These are phyloP conservation scores for Candida namnaoensis DNA, from an alignment of 805 yeast species.

Conservation along the genomic window DNA sequence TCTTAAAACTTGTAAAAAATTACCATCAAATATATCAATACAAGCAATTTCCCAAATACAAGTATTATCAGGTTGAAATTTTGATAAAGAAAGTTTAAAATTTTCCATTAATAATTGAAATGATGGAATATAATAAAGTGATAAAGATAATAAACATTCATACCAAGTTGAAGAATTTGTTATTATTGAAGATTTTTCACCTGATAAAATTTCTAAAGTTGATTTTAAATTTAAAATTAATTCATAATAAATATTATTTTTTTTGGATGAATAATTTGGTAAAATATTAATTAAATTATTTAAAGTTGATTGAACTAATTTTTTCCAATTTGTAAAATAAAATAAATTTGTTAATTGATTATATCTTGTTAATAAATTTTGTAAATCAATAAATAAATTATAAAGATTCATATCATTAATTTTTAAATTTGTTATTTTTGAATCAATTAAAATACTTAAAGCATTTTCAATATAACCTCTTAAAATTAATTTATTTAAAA, in stretches of 20 bases:
- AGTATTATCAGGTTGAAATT: slow-evolving; percentile 26
- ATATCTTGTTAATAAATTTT: slow-evolving; percentile 24
- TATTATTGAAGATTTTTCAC: slow-evolving; percentile 35
- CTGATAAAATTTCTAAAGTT: slow-evolving; percentile 24
- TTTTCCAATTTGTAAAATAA: slow-evolving; percentile 28
- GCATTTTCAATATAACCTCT: slow-evolving; percentile 60
- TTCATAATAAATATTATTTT: neutral
- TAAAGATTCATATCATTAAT: slow-evolving; percentile 12
- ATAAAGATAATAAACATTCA: slow-evolving; percentile 49
- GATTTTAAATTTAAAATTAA: slow-evolving; percentile 21
- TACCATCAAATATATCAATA: slow-evolving; percentile 44
- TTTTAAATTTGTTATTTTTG: slow-evolving; percentile 32
- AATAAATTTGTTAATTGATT: slow-evolving; percentile 21
- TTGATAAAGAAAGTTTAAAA: slow-evolving; percentile 23
- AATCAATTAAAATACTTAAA: slow-evolving; percentile 32
- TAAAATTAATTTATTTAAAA: slow-evolving; percentile 43
- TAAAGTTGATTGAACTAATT: slow-evolving; percentile 16
- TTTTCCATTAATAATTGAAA: slow-evolving; percentile 31
- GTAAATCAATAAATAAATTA: slow-evolving; percentile 23
- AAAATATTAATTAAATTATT: slow-evolving; percentile 10
- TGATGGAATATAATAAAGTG: slow-evolving; percentile 54
- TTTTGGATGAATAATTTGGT: neutral
- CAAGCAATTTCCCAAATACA: slow-evolving; percentile 49
- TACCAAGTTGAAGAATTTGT: slow-evolving; percentile 55
- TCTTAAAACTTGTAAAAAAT: slow-evolving; percentile 47